Conservation (phyloP, 108 stramenopile genomes). For the Cyclostephanos invisitatus region DNA sequence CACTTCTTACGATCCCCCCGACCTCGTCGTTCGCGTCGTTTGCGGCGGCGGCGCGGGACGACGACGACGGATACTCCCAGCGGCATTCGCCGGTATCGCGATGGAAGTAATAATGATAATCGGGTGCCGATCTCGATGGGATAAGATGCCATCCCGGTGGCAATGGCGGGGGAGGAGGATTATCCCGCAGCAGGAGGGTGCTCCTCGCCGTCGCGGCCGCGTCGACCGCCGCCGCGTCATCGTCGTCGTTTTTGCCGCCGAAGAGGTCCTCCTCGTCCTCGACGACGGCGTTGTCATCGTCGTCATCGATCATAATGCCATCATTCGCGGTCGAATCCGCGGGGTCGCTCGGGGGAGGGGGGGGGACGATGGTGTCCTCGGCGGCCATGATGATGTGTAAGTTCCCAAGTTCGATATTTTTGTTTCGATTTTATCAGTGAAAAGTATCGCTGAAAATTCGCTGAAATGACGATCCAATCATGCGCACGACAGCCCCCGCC, state of each 20-base stretch:
- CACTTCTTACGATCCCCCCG: background rate
- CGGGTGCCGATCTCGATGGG: conserved; percentile 52
- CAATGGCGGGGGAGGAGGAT: conserved; percentile 59
- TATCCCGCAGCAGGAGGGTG: conserved; percentile 3
- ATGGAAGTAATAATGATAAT: conserved; percentile 76
- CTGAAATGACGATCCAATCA: too few relatives aligned
- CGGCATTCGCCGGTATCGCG: conserved; percentile 70
- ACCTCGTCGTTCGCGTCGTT: background rate
- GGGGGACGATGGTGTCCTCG: background rate
- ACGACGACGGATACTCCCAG: conserved; percentile 59
- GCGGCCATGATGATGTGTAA: background rate
- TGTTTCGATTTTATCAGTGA: too few relatives aligned
- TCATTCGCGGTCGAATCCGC: background rate
- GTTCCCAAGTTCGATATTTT: background rate
- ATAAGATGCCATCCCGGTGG: conserved; percentile 73
- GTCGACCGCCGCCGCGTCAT: background rate
- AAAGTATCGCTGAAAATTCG: too few relatives aligned
- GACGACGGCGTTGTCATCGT: background rate
- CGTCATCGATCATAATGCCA: background rate
- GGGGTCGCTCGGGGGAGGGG: too few relatives aligned
- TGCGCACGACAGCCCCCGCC: too few relatives aligned
- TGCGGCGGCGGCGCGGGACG: background rate
- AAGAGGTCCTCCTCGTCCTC: background rate
- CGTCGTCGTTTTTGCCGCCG: background rate
- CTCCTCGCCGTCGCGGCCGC: background rate